Conservation (phyloP, 1,139 yeast species). For the Pichia sp. region DNA sequence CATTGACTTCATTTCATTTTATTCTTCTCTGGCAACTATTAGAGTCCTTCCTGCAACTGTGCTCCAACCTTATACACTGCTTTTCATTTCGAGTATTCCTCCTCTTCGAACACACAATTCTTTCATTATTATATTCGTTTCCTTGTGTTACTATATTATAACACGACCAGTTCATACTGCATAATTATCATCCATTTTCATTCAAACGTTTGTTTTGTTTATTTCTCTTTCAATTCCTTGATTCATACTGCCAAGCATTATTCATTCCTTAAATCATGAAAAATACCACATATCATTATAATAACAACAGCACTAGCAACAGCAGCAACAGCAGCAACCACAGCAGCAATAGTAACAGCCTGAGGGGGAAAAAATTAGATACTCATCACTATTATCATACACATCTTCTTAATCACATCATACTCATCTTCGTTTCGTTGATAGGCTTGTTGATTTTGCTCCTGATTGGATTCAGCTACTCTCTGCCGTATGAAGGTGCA, state of each 20-base stretch:
- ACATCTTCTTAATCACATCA: constrained; percentile 1
- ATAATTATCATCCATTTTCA: not conserved
- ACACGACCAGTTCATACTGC: not conserved
- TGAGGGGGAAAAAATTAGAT: not conserved
- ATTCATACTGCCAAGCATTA: not conserved
- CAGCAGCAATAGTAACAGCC: not conserved
- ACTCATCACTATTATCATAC: not conserved
- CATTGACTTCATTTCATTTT: not conserved
- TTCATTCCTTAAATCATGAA: not conserved
- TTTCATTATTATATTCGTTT: not conserved
- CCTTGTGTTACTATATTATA: not conserved
- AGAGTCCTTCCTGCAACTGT: no score
- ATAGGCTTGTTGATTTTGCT: constrained; percentile 10
- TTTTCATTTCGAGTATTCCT: no score
- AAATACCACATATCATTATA: not conserved
- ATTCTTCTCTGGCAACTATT: not conserved
- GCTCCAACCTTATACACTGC: no score
- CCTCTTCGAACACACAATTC: no score
- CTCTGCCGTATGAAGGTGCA: constrained; percentile 26
- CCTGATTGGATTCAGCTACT: constrained; percentile 21
- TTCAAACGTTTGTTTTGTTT: not conserved
- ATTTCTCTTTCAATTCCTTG: not conserved
- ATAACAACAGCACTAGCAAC: not conserved
- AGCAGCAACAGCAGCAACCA: not conserved
- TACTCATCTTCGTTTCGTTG: constrained; percentile 2